phyloP scores from a whole-genome alignment of 345 rosid species.

The Rhodamnia argentea region DNA sequence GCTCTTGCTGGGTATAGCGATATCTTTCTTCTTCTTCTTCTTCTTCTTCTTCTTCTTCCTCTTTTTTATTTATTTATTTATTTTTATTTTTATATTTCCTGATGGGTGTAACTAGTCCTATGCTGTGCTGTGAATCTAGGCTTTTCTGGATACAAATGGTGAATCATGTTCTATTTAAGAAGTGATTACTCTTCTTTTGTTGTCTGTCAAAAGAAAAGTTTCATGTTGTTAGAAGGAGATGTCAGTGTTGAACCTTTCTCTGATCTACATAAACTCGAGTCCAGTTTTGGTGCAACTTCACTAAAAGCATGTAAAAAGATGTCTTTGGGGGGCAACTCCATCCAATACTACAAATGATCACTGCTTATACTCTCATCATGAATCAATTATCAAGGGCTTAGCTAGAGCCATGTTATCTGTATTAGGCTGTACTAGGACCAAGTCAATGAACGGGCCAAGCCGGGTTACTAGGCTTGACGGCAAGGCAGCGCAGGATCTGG shows the following conservation, averaged over 20 bases:
- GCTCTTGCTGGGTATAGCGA: neutral
- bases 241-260: neutral
- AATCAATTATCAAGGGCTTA: neutral
- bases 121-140: neutral
- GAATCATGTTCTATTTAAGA: neutral
- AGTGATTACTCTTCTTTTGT: neutral
- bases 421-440: neutral
- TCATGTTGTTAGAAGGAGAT: neutral
- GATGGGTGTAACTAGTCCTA: neutral
- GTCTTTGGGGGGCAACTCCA: neutral
- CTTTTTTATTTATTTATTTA: too few relatives aligned
- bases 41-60: too few relatives aligned
- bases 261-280: neutral
- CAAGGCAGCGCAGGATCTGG: neutral
- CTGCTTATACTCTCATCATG: neutral
- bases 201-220: neutral
- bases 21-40: too few relatives aligned
- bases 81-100: neutral
- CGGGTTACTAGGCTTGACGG: neutral
- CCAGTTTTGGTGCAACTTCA: neutral
- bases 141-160: neutral
- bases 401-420: neutral
- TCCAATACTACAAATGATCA: neutral
- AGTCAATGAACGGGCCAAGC: neutral
- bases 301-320: neutral